phyloP scores from a whole-genome alignment of 2,329 filamentous ascomycete species.

The Calonectria hongkongensis region DNA sequence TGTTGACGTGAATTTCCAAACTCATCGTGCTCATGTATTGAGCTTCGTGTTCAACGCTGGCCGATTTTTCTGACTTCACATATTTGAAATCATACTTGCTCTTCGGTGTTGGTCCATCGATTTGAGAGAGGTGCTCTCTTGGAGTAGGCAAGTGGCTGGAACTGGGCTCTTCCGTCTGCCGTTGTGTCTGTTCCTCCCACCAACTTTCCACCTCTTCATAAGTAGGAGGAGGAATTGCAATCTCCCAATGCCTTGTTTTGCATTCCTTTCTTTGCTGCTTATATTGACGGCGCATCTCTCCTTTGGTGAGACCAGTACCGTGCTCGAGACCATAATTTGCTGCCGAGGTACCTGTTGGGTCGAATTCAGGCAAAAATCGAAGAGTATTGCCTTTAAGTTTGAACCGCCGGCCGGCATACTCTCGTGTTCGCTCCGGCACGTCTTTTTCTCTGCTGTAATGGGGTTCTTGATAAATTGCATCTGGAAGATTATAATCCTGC shows the following conservation, averaged over 20 bases:
- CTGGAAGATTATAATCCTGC: conserved; percentile 66
- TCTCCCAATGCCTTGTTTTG: conserved; percentile 81
- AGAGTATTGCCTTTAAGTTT: conserved; percentile 83
- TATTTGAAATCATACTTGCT: conserved; percentile 90
- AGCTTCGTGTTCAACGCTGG: conserved; percentile 86
- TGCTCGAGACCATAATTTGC: conserved; percentile 74
- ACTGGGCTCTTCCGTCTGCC: conserved; percentile 26
- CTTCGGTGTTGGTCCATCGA: conserved; percentile 90
- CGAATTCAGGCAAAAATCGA: conserved; percentile 87
- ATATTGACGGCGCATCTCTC: conserved; percentile 70
- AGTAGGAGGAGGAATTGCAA: conserved; percentile 81
- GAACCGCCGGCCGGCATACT: conserved; percentile 93
- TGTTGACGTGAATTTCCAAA: conserved; percentile 93
- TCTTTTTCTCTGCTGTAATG: conserved; percentile 91
- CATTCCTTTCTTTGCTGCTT: conserved; percentile 71
- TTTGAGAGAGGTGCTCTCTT: conserved; percentile 81
- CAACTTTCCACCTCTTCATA: conserved; percentile 82
- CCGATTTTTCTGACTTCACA: conserved; percentile 83
- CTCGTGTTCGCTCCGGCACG: conserved; percentile 83
- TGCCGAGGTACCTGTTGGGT: conserved; percentile 73
- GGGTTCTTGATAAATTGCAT: conserved; percentile 87
- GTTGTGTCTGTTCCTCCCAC: conserved; percentile 68
- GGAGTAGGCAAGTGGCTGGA: conserved; percentile 50
- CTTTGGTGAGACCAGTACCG: conserved; percentile 68
- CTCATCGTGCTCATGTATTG: conserved; percentile 99